Evolutionary conservation across 1,284 basidiomycete genomes (phyloP).

Genomic region (Pseudozyma thailandica): DNA sequence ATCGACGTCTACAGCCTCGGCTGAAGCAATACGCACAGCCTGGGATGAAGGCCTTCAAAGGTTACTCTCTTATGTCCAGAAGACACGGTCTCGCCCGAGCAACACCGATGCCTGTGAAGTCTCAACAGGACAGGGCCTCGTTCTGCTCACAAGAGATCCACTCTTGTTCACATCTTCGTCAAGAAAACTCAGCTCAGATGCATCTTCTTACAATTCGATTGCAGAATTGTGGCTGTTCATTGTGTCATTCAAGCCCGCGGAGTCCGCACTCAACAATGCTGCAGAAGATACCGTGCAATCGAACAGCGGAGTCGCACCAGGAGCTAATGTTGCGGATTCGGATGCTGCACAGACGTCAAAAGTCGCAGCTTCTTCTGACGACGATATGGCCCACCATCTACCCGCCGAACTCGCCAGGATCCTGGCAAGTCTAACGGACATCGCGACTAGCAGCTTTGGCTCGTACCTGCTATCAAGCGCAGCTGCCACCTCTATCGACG

Average conservation of each 20-base stretch:
- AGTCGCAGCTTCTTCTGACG: background rate
- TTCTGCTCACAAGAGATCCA: conserved; percentile 1
- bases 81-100: background rate
- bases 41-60: conserved; percentile 15
- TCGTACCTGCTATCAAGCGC: conserved; percentile 18
- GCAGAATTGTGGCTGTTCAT: conserved; percentile 27
- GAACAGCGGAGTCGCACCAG: background rate
- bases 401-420: conserved; percentile 11
- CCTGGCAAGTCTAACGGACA: conserved; percentile 3
- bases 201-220: background rate
- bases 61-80: background rate
- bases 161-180: conserved; percentile 12
- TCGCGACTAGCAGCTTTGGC: conserved; percentile 10
- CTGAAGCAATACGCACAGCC: background rate
- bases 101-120: background rate
- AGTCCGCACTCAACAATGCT: background rate
- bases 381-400: conserved; percentile 1
- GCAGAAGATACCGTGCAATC: background rate
- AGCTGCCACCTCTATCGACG: background rate
- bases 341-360: no score
- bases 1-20: background rate
- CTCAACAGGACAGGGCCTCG: background rate
- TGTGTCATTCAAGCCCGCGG: no score
- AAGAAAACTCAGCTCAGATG: background rate
- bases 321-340: no score